A percentile compares a stretch with the other conserved stretches of the same genome.
Conservation (phyloP, 495 filamentous ascomycete species). For the Xylaria telfairii region DNA sequence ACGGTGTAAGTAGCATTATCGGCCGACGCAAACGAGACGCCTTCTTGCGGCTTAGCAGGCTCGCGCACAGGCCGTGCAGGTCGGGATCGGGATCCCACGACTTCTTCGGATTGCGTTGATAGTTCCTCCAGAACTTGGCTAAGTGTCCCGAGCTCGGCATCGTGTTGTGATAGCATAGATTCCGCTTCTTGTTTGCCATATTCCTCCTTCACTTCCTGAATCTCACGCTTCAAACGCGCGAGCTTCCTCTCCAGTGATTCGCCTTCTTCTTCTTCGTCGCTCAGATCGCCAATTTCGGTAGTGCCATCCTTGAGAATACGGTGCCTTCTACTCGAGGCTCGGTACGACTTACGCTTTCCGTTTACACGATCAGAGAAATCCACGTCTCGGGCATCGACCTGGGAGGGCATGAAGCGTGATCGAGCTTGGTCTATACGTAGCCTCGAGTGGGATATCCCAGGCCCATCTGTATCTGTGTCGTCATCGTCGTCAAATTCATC, state of each 20-base stretch:
- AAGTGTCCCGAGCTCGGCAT: constrained; percentile 60
- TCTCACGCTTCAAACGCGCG: constrained; percentile 76
- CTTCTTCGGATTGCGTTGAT: constrained; percentile 44
- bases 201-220: constrained; percentile 77
- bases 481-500: constrained; percentile 57
- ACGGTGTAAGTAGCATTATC: constrained; percentile 57
- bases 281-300: constrained; percentile 69
- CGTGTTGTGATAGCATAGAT: constrained; percentile 37
- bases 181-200: constrained; percentile 59
- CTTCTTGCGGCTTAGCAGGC: constrained; percentile 27
- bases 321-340: constrained; percentile 68
- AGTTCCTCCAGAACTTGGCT: constrained; percentile 70
- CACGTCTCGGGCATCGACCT: constrained; percentile 73
- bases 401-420: constrained; percentile 75
- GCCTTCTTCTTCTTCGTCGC: constrained; percentile 71
- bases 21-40: constrained; percentile 11
- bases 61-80: constrained; percentile 28
- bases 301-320: constrained; percentile 64
- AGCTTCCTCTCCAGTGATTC: constrained; percentile 77
- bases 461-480: constrained; percentile 64
- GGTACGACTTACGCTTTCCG: constrained; percentile 80
- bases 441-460: constrained; percentile 73
- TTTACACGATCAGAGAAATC: constrained; percentile 85
- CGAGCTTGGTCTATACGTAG: constrained; percentile 79
- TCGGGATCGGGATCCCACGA: constrained; percentile 37